Conservation (phyloP, 2,329 filamentous ascomycete species). For the Hymenoscyphus salicellus region DNA sequence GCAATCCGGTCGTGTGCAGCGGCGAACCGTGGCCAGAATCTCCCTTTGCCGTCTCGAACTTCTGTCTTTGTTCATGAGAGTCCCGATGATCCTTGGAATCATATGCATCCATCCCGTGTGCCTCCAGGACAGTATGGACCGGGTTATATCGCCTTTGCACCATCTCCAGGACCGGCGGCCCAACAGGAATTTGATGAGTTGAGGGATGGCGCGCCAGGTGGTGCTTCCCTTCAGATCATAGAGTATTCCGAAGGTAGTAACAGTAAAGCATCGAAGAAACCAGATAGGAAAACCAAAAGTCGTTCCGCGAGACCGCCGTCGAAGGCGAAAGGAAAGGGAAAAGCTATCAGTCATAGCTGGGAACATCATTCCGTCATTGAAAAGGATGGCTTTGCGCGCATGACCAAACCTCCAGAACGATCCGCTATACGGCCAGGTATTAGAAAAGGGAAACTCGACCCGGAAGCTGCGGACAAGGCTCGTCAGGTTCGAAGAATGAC, state of each 20-base stretch:
- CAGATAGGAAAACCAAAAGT: background rate
- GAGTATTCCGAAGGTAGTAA: slow-evolving; percentile 4
- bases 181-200: slow-evolving; percentile 14
- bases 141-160: slow-evolving; percentile 17
- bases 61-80: slow-evolving; percentile 11
- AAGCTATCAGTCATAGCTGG: slow-evolving; percentile 14
- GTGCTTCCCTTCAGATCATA: slow-evolving; percentile 3
- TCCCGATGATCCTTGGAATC: slow-evolving; percentile 22
- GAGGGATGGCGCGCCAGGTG: background rate
- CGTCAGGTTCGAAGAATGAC: slow-evolving; percentile 21
- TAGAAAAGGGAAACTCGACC: slow-evolving; percentile 23
- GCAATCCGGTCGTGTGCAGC: background rate
- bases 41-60: background rate
- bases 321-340: slow-evolving; percentile 12
- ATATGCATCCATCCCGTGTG: slow-evolving; percentile 15
- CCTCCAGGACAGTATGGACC: slow-evolving; percentile 11
- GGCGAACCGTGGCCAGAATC: background rate
- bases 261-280: background rate
- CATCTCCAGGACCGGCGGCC: slow-evolving; percentile 20
- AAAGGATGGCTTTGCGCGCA: slow-evolving; percentile 13
- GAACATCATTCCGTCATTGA: slow-evolving; percentile 19
- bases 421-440: slow-evolving; percentile 15
- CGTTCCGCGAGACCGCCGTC: background rate
- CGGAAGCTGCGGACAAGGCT: slow-evolving; percentile 22
- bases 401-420: slow-evolving; percentile 11